phyloP scores from a whole-genome alignment of 805 yeast species.

The Brettanomyces anomalus region DNA sequence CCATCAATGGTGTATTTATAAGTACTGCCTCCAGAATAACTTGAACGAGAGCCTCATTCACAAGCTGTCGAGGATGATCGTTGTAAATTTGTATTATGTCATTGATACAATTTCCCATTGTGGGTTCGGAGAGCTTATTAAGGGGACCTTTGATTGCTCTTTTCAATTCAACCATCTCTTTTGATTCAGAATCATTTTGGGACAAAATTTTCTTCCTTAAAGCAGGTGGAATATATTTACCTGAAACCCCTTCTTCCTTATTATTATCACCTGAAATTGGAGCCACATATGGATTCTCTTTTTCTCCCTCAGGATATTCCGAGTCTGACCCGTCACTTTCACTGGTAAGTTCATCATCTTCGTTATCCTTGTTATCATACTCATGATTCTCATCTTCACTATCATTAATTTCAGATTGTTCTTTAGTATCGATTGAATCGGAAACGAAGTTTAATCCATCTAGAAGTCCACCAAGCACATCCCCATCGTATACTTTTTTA shows the following conservation, averaged over 20 bases:
- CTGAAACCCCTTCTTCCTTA: neutral
- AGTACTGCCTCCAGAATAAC: conserved; percentile 57
- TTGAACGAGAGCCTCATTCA: conserved; percentile 58
- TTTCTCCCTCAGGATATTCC: neutral
- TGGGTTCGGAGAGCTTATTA: conserved; percentile 85
- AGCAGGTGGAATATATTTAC: conserved; percentile 78
- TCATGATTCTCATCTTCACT: conserved; percentile 13
- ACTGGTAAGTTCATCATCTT: neutral
- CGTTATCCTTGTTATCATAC: conserved; percentile 7
- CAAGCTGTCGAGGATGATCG: conserved; percentile 68
- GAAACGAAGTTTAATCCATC: conserved; percentile 57
- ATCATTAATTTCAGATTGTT: conserved; percentile 10
- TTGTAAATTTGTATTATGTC: conserved; percentile 58
- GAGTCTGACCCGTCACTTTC: conserved; percentile 8
- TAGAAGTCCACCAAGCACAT: conserved; percentile 68
- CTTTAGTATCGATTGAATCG: neutral
- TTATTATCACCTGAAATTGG: conserved; percentile 24
- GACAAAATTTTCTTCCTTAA: conserved; percentile 46
- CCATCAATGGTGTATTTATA: conserved; percentile 59
- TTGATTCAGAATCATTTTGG: conserved; percentile 26
- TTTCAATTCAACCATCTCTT: conserved; percentile 40
- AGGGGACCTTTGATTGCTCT: conserved; percentile 72
- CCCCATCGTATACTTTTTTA: conserved; percentile 53
- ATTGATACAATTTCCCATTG: conserved; percentile 57
- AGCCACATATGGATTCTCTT: conserved; percentile 73